These are phyloP conservation scores for Blastocystis sp. DNA, from an alignment of 352 stramenopile species.

Conservation along the genomic window DNA sequence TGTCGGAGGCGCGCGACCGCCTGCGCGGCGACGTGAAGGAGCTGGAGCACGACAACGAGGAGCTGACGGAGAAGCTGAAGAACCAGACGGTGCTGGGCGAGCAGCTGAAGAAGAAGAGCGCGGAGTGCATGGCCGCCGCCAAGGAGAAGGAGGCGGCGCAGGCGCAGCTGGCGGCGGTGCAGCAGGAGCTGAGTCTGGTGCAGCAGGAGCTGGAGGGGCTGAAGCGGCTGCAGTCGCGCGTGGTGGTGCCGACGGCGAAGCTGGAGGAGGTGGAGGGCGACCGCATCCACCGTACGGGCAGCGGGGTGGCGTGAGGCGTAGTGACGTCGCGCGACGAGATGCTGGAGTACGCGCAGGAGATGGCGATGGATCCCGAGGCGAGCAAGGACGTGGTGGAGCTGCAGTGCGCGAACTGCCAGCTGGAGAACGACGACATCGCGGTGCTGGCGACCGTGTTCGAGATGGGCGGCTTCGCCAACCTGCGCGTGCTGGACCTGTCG, in stretches of 20 bases:
- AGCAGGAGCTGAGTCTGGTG: not conserved
- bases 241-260: not conserved
- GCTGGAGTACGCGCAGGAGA: conserved; percentile 47
- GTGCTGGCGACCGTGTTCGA: conserved; percentile 34
- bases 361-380: conserved; percentile 17
- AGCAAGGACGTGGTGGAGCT: conserved; percentile 29
- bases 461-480: conserved; percentile 46
- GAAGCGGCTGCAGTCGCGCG: not conserved
- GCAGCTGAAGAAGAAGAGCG: not conserved
- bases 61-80: conserved; percentile 50
- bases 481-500: conserved; percentile 49
- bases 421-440: conserved; percentile 48
- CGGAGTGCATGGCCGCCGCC: not conserved
- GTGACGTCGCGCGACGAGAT: conserved; percentile 32
- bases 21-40: conserved; percentile 55
- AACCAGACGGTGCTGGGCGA: not conserved
- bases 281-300: not conserved
- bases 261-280: conserved; percentile 37
- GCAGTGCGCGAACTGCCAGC: conserved; percentile 23
- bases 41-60: conserved; percentile 51
- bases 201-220: conserved; percentile 4
- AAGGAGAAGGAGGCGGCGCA: not conserved
- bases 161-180: not conserved
- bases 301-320: not conserved
- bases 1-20: conserved; percentile 27